These are phyloP conservation scores for Candida tibetensis DNA, from an alignment of 805 yeast species.

Conservation along the genomic window DNA sequence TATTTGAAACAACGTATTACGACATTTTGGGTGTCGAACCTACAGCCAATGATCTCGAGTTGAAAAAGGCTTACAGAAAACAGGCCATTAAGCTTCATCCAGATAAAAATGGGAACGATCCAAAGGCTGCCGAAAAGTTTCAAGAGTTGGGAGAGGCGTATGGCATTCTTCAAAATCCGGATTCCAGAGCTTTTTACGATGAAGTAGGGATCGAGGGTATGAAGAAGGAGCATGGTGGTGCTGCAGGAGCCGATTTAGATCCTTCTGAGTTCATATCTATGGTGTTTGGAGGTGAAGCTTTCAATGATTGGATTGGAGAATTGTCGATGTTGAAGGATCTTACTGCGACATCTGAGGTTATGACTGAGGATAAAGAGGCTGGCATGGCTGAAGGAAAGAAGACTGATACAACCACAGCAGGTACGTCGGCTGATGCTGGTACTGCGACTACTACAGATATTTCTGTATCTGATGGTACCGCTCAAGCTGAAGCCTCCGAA, in stretches of 20 bases:
- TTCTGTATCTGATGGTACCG: constrained; percentile 5
- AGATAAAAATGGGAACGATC: constrained; percentile 94
- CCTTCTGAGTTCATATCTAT: constrained; percentile 80
- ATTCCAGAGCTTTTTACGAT: constrained; percentile 71
- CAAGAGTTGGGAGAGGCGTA: constrained; percentile 70
- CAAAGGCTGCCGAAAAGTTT: constrained; percentile 81
- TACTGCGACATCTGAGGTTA: constrained; percentile 55
- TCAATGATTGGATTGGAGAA: constrained; percentile 84
- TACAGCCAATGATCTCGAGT: constrained; percentile 73
- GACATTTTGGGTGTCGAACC: constrained; percentile 69
- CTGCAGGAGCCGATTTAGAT: constrained; percentile 70
- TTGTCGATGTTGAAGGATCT: constrained; percentile 74
- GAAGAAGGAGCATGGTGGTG: constrained; percentile 62
- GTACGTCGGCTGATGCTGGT: constrained; percentile 5
- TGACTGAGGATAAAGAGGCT: constrained; percentile 38
- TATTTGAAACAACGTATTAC: constrained; percentile 82
- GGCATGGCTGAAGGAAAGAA: constrained; percentile 17
- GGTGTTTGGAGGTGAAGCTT: constrained; percentile 83
- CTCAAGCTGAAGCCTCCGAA: not conserved
- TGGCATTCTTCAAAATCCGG: constrained; percentile 74
- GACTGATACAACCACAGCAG: constrained; percentile 6
- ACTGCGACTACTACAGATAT: constrained; percentile 2
- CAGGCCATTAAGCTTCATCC: constrained; percentile 91
- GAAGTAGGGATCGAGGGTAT: constrained; percentile 61
- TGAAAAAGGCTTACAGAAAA: constrained; percentile 91